Conservation (phyloP, 371 early-diverging fungal genomes). For the Paraphysoderma sedebokerense region DNA sequence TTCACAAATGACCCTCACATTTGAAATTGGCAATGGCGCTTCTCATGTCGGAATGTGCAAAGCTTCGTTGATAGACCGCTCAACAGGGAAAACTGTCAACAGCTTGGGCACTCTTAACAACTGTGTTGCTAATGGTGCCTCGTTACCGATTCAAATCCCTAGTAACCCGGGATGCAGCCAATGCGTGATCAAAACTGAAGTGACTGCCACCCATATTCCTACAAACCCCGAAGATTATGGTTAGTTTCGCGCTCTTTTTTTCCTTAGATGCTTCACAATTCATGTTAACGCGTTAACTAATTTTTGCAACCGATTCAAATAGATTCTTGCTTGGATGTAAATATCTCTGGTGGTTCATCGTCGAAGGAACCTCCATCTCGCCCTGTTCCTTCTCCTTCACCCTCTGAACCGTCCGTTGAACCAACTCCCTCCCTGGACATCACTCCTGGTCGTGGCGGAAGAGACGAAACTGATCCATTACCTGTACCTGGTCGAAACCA, state of each 20-base stretch:
- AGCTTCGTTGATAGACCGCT: neutral
- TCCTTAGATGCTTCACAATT: too few species aligned
- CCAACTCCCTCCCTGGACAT: too few species aligned
- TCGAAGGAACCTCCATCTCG: too few species aligned
- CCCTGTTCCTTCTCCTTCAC: too few species aligned
- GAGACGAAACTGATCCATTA: too few species aligned
- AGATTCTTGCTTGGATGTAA: neutral
- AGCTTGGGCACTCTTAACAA: neutral
- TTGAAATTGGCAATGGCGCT: neutral
- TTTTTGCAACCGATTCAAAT: too few species aligned
- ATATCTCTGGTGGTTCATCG: neutral
- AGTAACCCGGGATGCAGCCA: neutral
- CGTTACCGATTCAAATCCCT: neutral
- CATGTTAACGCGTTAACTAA: too few species aligned
- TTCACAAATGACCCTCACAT: neutral
- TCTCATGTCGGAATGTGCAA: neutral
- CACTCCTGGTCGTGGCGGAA: too few species aligned
- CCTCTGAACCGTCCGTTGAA: too few species aligned
- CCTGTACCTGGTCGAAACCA: too few species aligned
- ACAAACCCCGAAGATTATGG: neutral
- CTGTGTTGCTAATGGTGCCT: neutral
- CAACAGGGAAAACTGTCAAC: neutral
- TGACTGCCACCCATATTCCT: neutral
- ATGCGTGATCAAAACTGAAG: neutral
- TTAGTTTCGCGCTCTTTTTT: too few species aligned